Percentiles rank a stretch among this genome's conserved stretches.
phyloP scores from a whole-genome alignment of 805 yeast genomes.

The Zygosaccharomyces bailii region DNA sequence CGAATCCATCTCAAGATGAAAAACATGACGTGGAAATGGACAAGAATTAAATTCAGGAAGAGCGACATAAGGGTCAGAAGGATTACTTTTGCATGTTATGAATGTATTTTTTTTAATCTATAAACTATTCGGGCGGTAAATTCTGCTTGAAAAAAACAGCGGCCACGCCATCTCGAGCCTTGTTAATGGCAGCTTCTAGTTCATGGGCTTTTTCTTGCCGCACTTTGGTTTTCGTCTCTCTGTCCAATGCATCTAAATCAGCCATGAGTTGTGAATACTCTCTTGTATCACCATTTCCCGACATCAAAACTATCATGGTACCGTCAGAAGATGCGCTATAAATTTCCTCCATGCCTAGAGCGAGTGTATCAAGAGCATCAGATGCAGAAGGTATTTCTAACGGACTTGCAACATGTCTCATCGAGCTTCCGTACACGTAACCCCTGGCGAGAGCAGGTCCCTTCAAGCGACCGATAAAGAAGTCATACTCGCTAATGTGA shows the following conservation, averaged over 20 bases:
- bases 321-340: conserved; percentile 53
- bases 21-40: conserved; percentile 6
- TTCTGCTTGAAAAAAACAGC: conserved; percentile 47
- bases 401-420: conserved; percentile 3
- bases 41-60: conserved; percentile 1
- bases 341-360: conserved; percentile 45
- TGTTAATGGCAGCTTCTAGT: conserved; percentile 44
- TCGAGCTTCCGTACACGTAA: conserved; percentile 32
- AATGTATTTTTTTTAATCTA: conserved; percentile 6
- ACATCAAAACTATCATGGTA: conserved; percentile 56
- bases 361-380: conserved; percentile 34
- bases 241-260: conserved; percentile 43
- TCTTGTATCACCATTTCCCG: conserved; percentile 61
- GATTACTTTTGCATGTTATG: conserved; percentile 2
- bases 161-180: conserved; percentile 60
- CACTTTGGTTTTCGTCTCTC: conserved; percentile 40
- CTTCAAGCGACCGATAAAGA: conserved; percentile 53
- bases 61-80: neutral
- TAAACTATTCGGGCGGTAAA: neutral
- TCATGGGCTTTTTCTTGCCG: conserved; percentile 43
- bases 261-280: conserved; percentile 40
- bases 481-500: conserved; percentile 41
- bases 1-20: neutral
- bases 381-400: conserved; percentile 11
- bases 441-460: conserved; percentile 51